These are phyloP conservation scores for Xylariaceae sp. DNA, from an alignment of 2,329 filamentous ascomycete genomes.

Conservation along the genomic window DNA sequence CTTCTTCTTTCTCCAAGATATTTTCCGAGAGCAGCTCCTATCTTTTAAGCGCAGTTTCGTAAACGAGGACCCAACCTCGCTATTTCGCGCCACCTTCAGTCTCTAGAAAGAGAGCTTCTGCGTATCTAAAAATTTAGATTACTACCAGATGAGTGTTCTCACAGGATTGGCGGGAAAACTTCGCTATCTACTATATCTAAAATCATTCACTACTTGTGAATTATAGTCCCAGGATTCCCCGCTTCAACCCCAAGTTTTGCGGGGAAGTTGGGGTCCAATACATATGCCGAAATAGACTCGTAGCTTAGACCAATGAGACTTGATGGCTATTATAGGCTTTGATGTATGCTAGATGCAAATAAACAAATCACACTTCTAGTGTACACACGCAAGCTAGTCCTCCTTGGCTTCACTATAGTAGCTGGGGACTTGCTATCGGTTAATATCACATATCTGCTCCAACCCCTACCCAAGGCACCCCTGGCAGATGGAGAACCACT, in stretches of 20 bases:
- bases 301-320: conserved; percentile 18
- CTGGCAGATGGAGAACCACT: no score
- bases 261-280: conserved; percentile 14
- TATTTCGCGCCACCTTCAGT: not conserved
- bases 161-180: conserved; percentile 19
- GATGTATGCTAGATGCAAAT: not conserved
- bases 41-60: no score
- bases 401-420: no score
- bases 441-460: not conserved
- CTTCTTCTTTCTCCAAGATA: conserved; percentile 6
- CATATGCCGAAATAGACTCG: conserved; percentile 15
- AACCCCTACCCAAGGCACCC: not conserved
- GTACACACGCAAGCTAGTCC: not conserved
- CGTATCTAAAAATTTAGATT: conserved; percentile 3
- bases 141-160: not conserved
- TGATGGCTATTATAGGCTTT: not conserved
- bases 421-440: not conserved
- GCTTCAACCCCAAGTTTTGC: conserved; percentile 15
- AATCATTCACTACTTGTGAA: not conserved
- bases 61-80: not conserved
- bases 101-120: not conserved
- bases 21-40: no score
- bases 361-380: not conserved
- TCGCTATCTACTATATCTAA: conserved; percentile 1
- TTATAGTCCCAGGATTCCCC: conserved; percentile 7